Base-by-base conservation (phyloP, 306 rosid genomes). In the Prunus dulcis region DNA sequence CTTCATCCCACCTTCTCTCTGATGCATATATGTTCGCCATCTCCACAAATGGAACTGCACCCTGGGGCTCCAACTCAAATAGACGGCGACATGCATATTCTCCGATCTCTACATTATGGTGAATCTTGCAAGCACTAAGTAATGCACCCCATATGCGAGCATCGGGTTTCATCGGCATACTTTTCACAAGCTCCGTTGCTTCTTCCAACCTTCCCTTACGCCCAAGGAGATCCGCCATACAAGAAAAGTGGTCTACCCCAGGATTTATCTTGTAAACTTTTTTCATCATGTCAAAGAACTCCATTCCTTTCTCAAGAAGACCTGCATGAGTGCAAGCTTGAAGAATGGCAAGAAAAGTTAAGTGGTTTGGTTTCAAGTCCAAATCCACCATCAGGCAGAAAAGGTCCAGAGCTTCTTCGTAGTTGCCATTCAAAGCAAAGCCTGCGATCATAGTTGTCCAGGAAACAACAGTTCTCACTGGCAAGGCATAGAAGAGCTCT, bases 261-360 rank as follows among this genome's bases (percentile, higher is more conserved):
- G 93, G 91, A 56, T 28, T 58, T 69, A 90, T 79, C 27, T 72
- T 70, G 61, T 86, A 86, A 50, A 76, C 77, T 60, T 69, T 70
- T 5, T 79, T 68, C 96, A 84, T 90, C 91, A 71, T 38, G 63
- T 60, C 65, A 73, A 88, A 86, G 64, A 49, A 77, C 75, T 88
- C 79, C 79, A 78, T 60, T 50, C 92, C 95, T 81, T 89, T 82
- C 68, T 84, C 89, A 19, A 90, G 86, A 65, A 86, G 80, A 67
- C 92, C 95, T 72, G 89, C 90, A 47, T 90, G 92, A 47, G 78
- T 81, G 71, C 95, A 88, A 81, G 90, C 95, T 81, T 90, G 95
- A 82, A 90, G 94, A 78, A 84, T 83, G 20, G 94, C 90, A 45
- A 89, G 87, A 81, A 89, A 89, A 50, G 94, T 84, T 75, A 87